Percentiles rank a stretch among this genome's conserved stretches.
Evolutionary conservation across 2,329 filamentous ascomycete species (phyloP).

Genomic region (Aspergillus novofumigatus): DNA sequence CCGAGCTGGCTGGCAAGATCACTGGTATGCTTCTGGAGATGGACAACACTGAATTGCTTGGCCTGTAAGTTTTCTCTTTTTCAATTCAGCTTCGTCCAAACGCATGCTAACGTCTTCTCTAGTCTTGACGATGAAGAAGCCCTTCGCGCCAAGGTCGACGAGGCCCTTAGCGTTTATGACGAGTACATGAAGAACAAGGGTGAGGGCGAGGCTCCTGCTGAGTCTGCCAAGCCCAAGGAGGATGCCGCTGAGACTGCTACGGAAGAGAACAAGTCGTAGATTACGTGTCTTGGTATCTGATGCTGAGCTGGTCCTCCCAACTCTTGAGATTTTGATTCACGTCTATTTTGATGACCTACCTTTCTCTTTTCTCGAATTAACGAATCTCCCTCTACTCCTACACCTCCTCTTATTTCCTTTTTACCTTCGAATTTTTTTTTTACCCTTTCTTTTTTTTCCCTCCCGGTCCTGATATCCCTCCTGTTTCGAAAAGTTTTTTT

Average conservation of each 20-base stretch:
- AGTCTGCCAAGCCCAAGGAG: constrained; percentile 44
- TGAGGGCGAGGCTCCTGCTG: constrained; percentile 38
- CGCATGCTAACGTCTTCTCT: constrained; percentile 10
- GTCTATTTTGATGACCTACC: constrained; percentile 35
- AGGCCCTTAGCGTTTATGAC: constrained; percentile 95
- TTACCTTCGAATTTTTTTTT: constrained; percentile 17
- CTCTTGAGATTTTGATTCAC: constrained; percentile 30
- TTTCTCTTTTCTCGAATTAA: constrained; percentile 20
- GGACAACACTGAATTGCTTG: constrained; percentile 92
- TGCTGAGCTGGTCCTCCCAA: constrained; percentile 16
- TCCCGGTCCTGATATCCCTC: constrained; percentile 41
- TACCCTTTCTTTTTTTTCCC: constrained; percentile 20
- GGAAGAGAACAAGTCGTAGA: constrained; percentile 41
- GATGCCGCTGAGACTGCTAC: constrained; percentile 39
- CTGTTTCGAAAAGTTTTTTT: constrained; percentile 38
- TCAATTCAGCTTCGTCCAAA: neutral
- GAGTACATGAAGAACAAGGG: constrained; percentile 92
- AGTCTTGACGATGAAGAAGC: constrained; percentile 87
- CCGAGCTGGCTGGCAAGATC: constrained; percentile 96
- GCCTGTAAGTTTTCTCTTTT: constrained; percentile 67
- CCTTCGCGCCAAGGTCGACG: constrained; percentile 92
- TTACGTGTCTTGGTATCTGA: constrained; percentile 17
- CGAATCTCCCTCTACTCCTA: constrained; percentile 19
- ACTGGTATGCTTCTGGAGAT: constrained; percentile 99
- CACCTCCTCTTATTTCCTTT: constrained; percentile 9